Percentiles rank a stretch among this genome's conserved stretches.
phyloP scores from a whole-genome alignment of 1,284 basidiomycete genomes.

The Malassezia sympodialis region DNA sequence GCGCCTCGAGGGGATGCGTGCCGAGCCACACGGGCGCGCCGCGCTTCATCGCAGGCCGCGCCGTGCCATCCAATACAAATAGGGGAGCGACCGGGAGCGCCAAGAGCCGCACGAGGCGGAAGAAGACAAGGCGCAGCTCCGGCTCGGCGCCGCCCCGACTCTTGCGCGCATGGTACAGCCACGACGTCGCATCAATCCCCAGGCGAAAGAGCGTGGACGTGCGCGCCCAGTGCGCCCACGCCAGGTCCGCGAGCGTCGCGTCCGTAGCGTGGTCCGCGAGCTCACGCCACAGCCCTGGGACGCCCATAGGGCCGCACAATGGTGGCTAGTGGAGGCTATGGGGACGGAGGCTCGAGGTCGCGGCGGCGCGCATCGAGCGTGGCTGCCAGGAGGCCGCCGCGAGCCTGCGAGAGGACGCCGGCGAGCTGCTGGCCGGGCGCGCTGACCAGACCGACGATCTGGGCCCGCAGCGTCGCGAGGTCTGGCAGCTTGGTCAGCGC shows the following conservation, averaged over 20 bases:
- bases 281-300: conserved; percentile 35
- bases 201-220: conserved; percentile 21
- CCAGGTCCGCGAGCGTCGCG: conserved; percentile 22
- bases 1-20: conserved; percentile 16
- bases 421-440: conserved; percentile 34
- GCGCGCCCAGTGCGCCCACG: conserved; percentile 20
- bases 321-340: neutral
- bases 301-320: conserved; percentile 25
- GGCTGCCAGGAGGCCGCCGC: conserved; percentile 28
- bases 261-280: conserved; percentile 23
- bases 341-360: conserved; percentile 24
- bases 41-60: conserved; percentile 70
- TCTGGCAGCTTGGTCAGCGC: conserved; percentile 15
- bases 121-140: conserved; percentile 52
- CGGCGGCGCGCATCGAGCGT: conserved; percentile 38
- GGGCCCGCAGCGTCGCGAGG: conserved; percentile 24
- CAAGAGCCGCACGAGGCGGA: conserved; percentile 59
- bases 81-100: conserved; percentile 70
- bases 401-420: conserved; percentile 31
- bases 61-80: conserved; percentile 88
- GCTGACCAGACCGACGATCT: conserved; percentile 42
- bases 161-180: conserved; percentile 52
- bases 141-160: conserved; percentile 51
- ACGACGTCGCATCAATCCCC: conserved; percentile 47
- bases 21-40: conserved; percentile 46